phyloP scores from a whole-genome alignment of 805 yeast species.

The Pichia heedii region DNA sequence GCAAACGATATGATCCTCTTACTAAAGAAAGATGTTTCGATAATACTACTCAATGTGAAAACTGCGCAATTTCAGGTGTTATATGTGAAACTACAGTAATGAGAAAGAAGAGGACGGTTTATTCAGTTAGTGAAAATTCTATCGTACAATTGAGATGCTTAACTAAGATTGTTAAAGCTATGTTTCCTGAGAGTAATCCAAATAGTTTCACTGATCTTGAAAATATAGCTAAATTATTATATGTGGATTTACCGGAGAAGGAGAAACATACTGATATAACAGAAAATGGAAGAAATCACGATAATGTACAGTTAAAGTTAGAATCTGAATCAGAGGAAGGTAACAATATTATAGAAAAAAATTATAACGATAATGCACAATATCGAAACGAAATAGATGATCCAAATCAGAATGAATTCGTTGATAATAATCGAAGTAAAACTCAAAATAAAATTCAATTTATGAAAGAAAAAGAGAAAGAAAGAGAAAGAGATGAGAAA shows the following conservation, averaged over 20 bases:
- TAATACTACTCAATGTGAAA: conserved; percentile 21
- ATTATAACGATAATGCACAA: neutral
- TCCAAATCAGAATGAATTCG: too few species aligned
- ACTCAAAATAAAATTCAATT: too few species aligned
- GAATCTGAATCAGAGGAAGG: neutral
- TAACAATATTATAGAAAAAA: neutral
- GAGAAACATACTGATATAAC: neutral
- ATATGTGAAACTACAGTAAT: conserved; percentile 26
- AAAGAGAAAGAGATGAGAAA: too few species aligned
- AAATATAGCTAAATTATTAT: conserved; percentile 19
- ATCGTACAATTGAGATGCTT: conserved; percentile 30
- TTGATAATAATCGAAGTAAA: too few species aligned
- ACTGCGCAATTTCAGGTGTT: conserved; percentile 19
- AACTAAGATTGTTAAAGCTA: conserved; percentile 22
- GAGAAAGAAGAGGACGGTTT: conserved; percentile 25
- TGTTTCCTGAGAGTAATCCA: conserved; percentile 30
- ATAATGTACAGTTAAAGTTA: neutral
- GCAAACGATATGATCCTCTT: conserved; percentile 19
- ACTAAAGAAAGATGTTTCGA: conserved; percentile 16
- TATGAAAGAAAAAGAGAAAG: too few species aligned
- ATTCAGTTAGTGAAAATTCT: conserved; percentile 26
- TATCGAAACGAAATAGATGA: too few species aligned
- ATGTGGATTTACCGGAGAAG: conserved; percentile 15
- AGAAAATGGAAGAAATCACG: neutral
- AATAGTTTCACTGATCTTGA: conserved; percentile 28